Conservation (phyloP, 257 asterid species). For the Fraxinus excelsior region DNA sequence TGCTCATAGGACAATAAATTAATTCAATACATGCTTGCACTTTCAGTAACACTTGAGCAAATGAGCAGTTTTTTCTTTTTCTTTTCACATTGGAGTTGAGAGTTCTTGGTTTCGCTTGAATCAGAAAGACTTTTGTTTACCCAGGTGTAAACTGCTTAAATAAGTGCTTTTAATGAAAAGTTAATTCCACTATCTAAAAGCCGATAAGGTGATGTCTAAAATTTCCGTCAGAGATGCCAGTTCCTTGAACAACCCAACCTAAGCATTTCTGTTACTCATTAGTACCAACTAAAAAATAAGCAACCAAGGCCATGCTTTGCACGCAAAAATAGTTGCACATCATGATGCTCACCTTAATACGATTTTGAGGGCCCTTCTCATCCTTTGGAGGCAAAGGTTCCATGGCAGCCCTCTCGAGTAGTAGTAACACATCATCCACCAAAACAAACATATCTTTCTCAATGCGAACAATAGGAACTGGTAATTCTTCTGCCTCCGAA, state of each 20-base stretch:
- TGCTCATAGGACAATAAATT: background rate
- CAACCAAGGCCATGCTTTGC: background rate
- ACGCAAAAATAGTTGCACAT: background rate
- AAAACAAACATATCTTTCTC: slow-evolving; percentile 72
- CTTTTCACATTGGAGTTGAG: background rate
- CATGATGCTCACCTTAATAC: slow-evolving; percentile 3
- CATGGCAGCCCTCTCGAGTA: slow-evolving; percentile 84
- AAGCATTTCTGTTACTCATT: background rate
- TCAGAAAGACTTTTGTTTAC: background rate
- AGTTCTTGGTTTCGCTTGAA: background rate
- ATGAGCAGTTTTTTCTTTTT: background rate
- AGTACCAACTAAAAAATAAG: too few species aligned
- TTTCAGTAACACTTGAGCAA: slow-evolving; percentile 13
- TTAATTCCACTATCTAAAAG: background rate
- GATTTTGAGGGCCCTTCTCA: slow-evolving; percentile 86
- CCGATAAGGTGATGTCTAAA: background rate
- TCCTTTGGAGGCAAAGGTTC: slow-evolving; percentile 96
- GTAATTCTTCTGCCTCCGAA: slow-evolving; percentile 56
- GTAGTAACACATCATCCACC: slow-evolving; percentile 82
- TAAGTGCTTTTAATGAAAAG: background rate
- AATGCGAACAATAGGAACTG: slow-evolving; percentile 61
- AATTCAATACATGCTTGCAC: background rate
- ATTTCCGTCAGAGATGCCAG: background rate
- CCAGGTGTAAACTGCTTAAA: background rate
- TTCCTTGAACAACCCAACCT: background rate